phyloP scores from a whole-genome alignment of 225 moss, liverwort and hornwort species.

The Straminergon stramineum region DNA sequence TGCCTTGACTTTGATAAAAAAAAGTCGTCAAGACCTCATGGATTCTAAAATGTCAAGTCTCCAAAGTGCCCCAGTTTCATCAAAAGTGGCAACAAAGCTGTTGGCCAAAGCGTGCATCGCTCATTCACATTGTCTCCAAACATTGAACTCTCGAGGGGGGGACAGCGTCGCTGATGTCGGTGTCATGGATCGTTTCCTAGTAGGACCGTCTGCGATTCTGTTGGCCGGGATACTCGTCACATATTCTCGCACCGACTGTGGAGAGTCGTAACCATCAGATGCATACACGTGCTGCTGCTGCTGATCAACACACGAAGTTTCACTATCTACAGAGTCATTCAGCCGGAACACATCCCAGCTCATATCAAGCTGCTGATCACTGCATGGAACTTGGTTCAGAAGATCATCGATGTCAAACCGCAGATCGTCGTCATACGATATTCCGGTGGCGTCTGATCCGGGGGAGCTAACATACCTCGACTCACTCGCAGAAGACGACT shows the following conservation, averaged over 20 bases:
- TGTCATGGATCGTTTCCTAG: not conserved
- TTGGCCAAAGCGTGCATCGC: not conserved
- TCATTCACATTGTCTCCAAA: slow-evolving; percentile 42
- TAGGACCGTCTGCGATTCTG: not conserved
- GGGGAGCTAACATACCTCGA: slow-evolving; percentile 29
- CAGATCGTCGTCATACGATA: not conserved
- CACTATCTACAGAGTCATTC: not conserved
- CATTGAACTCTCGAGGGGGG: slow-evolving; percentile 11
- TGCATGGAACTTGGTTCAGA: not conserved
- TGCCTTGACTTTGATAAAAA: slow-evolving; percentile 5
- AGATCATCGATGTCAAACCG: slow-evolving; percentile 14
- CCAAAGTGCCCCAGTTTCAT: not conserved
- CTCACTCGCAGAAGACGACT: slow-evolving; percentile 29
- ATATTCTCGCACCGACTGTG: not conserved
- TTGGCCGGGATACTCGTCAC: not conserved
- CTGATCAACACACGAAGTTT: not conserved
- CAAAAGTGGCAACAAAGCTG: slow-evolving; percentile 8
- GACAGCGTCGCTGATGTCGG: slow-evolving; percentile 27
- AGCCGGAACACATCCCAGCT: slow-evolving; percentile 25
- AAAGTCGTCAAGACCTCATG: not conserved
- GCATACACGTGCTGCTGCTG: not conserved
- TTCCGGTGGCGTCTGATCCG: not conserved
- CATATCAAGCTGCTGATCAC: slow-evolving; percentile 14
- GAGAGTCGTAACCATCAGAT: not conserved
- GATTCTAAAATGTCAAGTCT: slow-evolving; percentile 17